Base-by-base conservation (phyloP, 2,329 filamentous ascomycete genomes). In the Allantophomopsis cytisporea region DNA sequence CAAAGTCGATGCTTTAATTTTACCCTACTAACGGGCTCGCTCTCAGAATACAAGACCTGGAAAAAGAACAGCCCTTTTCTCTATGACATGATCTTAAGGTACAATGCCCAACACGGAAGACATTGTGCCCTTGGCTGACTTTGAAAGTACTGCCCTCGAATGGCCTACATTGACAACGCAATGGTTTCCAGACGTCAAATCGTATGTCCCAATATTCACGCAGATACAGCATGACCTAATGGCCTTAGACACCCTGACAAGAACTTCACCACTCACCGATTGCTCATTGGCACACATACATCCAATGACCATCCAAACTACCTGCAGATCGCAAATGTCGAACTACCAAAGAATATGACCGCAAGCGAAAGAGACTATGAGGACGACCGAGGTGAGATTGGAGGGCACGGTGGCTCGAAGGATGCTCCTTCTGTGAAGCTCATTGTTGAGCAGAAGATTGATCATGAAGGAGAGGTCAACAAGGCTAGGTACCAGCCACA, bases 1-100 rank as follows among this genome's bases (percentile, higher is more conserved):
- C 4, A 11, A 15, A 34, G 17, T 34, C 14, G 12, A 34, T 28
- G 7, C 6, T 18, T 7, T 13, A 34, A 18, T 34, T 18, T 34
- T 16, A 34, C 14, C 10, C n/a, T 38, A 17, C 12, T 4, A 10
- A 13, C 11, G 23, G 14, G 28, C 12, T 36, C 35, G 12, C 38
- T 33, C 30, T 32, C 52, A 87, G 91, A 98, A 60, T 98, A 98
- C 74, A 98, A 98, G 62, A 95, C 89, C 49, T 98, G 91, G 91
- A 98, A 98, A 72, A 98, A 98, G 70, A 98, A 98, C 63, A 86
- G 84, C 48, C 88, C 91, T 3, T 96, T 96, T 57, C 81, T 98
- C 52, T 98, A 98, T 61, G 91, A 98, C 60, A 85, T 95, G 77
- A 91, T 98, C 48, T 71, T 96, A 47, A 88, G 79, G 78, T 79